Conservation (phyloP, 768 basidiomycete species). For the Solioccasus polychromus region DNA sequence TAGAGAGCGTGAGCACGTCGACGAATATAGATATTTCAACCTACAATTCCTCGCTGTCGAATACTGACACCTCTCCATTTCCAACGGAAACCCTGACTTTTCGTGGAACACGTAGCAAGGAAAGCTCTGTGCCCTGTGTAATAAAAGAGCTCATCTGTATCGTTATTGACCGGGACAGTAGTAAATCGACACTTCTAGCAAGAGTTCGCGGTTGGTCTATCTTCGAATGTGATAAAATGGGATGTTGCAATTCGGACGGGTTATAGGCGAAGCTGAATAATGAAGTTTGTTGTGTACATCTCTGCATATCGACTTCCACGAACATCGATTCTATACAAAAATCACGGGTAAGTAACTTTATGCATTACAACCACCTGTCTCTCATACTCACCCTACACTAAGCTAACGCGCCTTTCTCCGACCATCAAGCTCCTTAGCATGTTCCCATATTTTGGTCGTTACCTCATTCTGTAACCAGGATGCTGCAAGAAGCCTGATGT, state of each 20-base stretch:
- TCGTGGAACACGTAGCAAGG: conserved; percentile 23
- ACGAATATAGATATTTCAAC: conserved; percentile 11
- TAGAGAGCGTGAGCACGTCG: not conserved
- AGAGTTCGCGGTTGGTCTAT: conserved; percentile 2
- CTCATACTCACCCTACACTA: conserved; percentile 9
- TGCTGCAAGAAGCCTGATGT: conserved; percentile 51
- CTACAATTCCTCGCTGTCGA: conserved; percentile 35
- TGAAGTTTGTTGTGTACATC: conserved; percentile 1
- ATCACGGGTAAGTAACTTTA: not conserved
- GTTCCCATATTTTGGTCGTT: conserved; percentile 59
- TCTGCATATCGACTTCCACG: not conserved
- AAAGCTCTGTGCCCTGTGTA: conserved; percentile 21
- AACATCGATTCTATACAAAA: not conserved
- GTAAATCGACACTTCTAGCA: not conserved
- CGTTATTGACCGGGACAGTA: not conserved
- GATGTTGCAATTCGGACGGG: conserved; percentile 10
- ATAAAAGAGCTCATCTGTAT: conserved; percentile 24
- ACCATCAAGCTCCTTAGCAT: conserved; percentile 57
- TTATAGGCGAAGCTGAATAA: not conserved
- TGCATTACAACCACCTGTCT: not conserved
- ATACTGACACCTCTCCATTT: conserved; percentile 23
- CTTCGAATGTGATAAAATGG: conserved; percentile 10
- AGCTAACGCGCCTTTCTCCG: conserved; percentile 31
- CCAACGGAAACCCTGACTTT: conserved; percentile 13
- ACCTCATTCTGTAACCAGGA: conserved; percentile 57